These are phyloP conservation scores for Debaryomycetaceae sp. DNA, from an alignment of 1,139 yeast species.

Conservation along the genomic window DNA sequence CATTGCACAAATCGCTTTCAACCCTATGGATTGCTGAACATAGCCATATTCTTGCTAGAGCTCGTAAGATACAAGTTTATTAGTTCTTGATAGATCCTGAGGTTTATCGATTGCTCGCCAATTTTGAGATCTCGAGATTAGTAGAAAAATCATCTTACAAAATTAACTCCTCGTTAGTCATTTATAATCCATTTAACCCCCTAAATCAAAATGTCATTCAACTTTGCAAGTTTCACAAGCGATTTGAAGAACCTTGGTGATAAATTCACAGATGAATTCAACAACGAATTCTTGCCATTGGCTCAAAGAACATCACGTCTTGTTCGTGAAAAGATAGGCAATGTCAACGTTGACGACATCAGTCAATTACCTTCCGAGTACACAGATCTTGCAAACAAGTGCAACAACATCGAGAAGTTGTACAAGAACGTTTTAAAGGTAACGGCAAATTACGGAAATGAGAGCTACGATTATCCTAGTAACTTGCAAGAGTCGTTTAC, in stretches of 20 bases:
- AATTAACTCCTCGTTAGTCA: too few species aligned
- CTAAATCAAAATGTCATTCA: conserved; percentile 35
- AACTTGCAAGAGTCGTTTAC: conserved; percentile 69
- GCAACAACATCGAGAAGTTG: conserved; percentile 70
- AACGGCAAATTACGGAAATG: conserved; percentile 68
- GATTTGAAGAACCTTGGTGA: conserved; percentile 40
- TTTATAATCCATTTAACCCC: not conserved
- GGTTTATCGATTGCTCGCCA: too few species aligned
- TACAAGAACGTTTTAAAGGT: conserved; percentile 72
- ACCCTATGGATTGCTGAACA: too few species aligned
- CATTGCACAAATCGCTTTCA: too few species aligned
- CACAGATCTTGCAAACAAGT: conserved; percentile 66
- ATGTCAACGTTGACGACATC: conserved; percentile 62
- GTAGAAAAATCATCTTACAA: too few species aligned
- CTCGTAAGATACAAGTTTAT: too few species aligned
- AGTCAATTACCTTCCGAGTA: conserved; percentile 85
- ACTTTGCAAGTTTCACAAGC: conserved; percentile 40
- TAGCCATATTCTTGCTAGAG: too few species aligned
- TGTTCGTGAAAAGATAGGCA: conserved; percentile 77
- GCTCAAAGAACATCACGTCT: conserved; percentile 81
- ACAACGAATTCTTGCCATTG: conserved; percentile 51
- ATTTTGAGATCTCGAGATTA: too few species aligned
- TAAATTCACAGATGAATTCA: conserved; percentile 39
- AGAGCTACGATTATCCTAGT: conserved; percentile 84
- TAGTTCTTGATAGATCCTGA: too few species aligned